These are phyloP conservation scores for Phytomonas sp. DNA, from an alignment of 208 protist species.

Conservation along the genomic window DNA sequence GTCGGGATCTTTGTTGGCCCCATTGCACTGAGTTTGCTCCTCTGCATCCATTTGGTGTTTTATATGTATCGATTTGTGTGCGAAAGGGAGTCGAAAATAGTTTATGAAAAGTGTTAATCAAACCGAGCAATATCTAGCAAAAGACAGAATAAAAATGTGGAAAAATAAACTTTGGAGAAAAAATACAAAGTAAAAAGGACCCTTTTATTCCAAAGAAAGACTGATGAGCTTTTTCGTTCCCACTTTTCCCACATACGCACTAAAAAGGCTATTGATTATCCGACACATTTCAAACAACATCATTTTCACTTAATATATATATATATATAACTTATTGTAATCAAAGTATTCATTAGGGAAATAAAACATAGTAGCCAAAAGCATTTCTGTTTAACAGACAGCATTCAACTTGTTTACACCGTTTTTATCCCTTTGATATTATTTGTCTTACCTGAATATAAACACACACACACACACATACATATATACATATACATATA, in stretches of 20 bases:
- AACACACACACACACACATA: constrained; percentile 2
- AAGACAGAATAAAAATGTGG: constrained; percentile 9
- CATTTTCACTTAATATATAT: background rate
- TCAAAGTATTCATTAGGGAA: background rate
- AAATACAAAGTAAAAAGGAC: background rate
- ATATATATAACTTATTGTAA: background rate
- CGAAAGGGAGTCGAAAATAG: background rate
- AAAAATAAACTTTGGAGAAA: constrained; percentile 15
- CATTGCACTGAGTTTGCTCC: background rate
- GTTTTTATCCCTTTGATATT: background rate
- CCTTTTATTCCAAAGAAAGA: background rate
- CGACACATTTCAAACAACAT: background rate
- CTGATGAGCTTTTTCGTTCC: background rate
- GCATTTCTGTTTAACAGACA: background rate
- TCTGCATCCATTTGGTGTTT: background rate
- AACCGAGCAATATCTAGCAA: background rate
- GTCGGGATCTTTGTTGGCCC: background rate
- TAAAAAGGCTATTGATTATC: background rate
- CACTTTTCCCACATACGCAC: background rate
- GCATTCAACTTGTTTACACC: background rate
- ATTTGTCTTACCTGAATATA: constrained; percentile 4
- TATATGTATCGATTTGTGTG: constrained; percentile 9
- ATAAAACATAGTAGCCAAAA: constrained; percentile 10
- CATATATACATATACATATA: background rate
- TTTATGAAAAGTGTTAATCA: constrained; percentile 1